Percentiles rank a stretch among this genome's conserved stretches.
Conservation (phyloP, 176 grass and related monocot species). For the Secale cereale region DNA sequence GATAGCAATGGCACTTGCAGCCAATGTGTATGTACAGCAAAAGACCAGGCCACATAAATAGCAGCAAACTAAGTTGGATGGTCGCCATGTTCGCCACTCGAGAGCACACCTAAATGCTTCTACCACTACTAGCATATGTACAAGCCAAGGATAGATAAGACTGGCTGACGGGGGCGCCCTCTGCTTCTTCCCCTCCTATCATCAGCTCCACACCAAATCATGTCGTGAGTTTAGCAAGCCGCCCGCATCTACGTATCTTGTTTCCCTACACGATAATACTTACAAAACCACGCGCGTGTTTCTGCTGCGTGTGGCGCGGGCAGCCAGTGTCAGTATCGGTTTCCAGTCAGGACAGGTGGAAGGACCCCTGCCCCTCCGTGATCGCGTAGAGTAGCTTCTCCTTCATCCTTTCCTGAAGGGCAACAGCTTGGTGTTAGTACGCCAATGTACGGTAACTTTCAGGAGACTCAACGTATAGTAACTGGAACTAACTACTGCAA, state of each 20-base stretch:
- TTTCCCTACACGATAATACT: slow-evolving; percentile 38
- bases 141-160: slow-evolving; percentile 18
- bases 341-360: slow-evolving; percentile 60
- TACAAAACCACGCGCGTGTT: slow-evolving; percentile 31
- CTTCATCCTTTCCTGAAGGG: slow-evolving; percentile 66
- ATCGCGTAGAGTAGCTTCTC: slow-evolving; percentile 66
- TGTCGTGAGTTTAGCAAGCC: slow-evolving; percentile 18
- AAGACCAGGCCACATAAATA: neutral
- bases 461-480: neutral
- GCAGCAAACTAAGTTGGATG: slow-evolving; percentile 6
- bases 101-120: slow-evolving; percentile 24
- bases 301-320: neutral
- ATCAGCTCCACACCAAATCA: slow-evolving; percentile 40
- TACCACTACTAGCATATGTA: slow-evolving; percentile 30
- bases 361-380: slow-evolving; percentile 73
- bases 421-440: neutral
- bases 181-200: slow-evolving; percentile 3
- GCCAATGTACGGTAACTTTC: neutral
- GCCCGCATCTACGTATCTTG: slow-evolving; percentile 30
- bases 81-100: slow-evolving; percentile 6
- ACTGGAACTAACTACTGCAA: neutral
- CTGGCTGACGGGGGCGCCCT: neutral
- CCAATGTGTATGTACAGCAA: slow-evolving; percentile 38
- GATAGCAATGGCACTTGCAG: neutral
- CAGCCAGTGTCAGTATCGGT: neutral